Percentiles rank a stretch among this genome's conserved stretches.
Conservation (phyloP, 352 stramenopile genomes). For the Paralagenidium karlingii region DNA sequence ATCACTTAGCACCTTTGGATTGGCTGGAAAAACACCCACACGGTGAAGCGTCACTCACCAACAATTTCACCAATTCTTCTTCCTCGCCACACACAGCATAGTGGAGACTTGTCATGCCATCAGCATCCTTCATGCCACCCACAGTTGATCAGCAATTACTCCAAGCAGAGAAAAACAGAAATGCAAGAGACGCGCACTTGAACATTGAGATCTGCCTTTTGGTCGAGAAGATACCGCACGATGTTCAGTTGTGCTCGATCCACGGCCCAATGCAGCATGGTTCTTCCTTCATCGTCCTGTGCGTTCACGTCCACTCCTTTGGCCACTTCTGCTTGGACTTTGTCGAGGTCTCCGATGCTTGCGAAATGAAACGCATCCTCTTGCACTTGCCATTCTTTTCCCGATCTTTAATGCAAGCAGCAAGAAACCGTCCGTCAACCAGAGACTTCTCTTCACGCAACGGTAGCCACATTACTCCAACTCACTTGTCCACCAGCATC, state of each 20-base stretch:
- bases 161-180: slow-evolving; percentile 1
- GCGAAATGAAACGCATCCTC: slow-evolving; percentile 64
- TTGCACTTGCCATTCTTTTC: slow-evolving; percentile 62
- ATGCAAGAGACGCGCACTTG: slow-evolving; percentile 15
- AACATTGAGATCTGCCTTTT: slow-evolving; percentile 38
- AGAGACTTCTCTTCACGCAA: slow-evolving; percentile 1
- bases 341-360: slow-evolving; percentile 42
- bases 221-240: slow-evolving; percentile 32
- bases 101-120: slow-evolving; percentile 72
- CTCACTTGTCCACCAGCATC: slow-evolving; percentile 57
- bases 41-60: slow-evolving; percentile 18
- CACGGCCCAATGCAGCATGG: slow-evolving; percentile 74
- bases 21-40: background rate
- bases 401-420: slow-evolving; percentile 17
- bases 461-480: background rate
- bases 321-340: slow-evolving; percentile 28
- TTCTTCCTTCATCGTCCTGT: slow-evolving; percentile 60
- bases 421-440: background rate
- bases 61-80: slow-evolving; percentile 41
- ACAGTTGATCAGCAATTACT: background rate
- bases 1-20: background rate
- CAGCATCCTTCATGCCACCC: slow-evolving; percentile 26
- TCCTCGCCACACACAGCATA: slow-evolving; percentile 66
- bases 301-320: slow-evolving; percentile 24
- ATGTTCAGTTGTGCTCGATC: slow-evolving; percentile 42